Base-by-base conservation (phyloP, 1,139 yeast species). In the Ogataea hybrid region DNA sequence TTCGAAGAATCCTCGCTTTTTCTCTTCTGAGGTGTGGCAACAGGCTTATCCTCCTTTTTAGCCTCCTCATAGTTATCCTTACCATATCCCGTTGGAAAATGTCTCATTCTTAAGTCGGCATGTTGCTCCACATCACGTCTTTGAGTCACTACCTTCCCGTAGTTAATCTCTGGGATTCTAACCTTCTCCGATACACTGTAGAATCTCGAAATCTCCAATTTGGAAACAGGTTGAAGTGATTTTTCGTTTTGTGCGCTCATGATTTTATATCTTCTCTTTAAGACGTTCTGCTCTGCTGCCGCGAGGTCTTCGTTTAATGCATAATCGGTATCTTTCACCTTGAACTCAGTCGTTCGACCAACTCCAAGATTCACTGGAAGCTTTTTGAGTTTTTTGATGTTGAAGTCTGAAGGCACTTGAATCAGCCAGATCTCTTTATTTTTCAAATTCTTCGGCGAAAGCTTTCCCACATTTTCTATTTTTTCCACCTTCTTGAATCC, bases 21-120 rank as follows among this genome's bases (percentile, higher is more conserved):
- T 47, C 29, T 53, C 50, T 52, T 68, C 63, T 35, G 50, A 7
- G 47, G 21, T 17, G 15, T 44, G 38, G 50, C 50, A 25, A 46
- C 44, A 20, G 21, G 7, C 9, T 20, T 20, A 20, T 20, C 21
- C 21, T 20, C 21, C 21, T 7, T 20, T 20, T 58, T 53, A 12
- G 77, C 79, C 44, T 68, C 75, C 3, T 58, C 64, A 51, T 57
- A 76, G 52, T 77, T 84, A 11, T 62, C 58, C 2, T 79, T 75
- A 11, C 75, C 75, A 58, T 85, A 86, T 2, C 95, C 96, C n/a
- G 94, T 82, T 25, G 95, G 86, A 61, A 78, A 84, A 59, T 84
- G 89, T 66, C 90, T 77, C 80, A 81, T 77, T 57, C 79, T 70
- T 58, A 86, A 69, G 42, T 76, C 74, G 15, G 68, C 68, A 33